These are phyloP conservation scores for Umbelopsis vinacea DNA, from an alignment of 192 early-diverging fungal species.

Conservation along the genomic window DNA sequence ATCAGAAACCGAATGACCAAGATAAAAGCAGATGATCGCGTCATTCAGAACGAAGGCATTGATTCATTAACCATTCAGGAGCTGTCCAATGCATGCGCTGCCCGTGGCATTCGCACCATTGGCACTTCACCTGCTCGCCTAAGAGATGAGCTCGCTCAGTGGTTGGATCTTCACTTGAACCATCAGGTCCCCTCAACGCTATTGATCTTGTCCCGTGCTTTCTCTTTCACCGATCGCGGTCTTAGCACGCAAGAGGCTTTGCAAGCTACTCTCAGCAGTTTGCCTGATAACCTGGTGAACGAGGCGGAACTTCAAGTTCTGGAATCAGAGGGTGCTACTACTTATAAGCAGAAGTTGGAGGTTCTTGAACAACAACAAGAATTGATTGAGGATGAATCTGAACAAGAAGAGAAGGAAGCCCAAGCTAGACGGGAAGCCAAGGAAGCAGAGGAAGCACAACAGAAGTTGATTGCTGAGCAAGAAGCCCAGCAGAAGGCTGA, in stretches of 20 bases:
- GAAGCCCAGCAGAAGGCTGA: conserved; percentile 25
- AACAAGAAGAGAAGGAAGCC: conserved; percentile 80
- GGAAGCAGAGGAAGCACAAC: conserved; percentile 60
- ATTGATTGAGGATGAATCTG: conserved; percentile 92
- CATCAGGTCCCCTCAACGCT: conserved; percentile 92
- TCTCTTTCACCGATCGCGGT: conserved; percentile 67
- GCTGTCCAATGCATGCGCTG: conserved; percentile 83
- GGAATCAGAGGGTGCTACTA: conserved; percentile 87
- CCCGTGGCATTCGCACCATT: conserved; percentile 87
- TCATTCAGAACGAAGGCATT: conserved; percentile 86
- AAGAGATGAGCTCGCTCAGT: conserved; percentile 86
- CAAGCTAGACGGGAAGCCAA: conserved; percentile 61
- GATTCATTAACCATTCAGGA: conserved; percentile 89
- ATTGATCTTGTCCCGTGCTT: conserved; percentile 89
- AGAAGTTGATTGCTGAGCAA: conserved; percentile 29
- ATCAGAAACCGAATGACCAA: conserved; percentile 86
- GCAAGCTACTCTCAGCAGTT: conserved; percentile 88
- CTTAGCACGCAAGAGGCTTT: conserved; percentile 74
- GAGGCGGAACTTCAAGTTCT: conserved; percentile 90
- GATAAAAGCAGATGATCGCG: conserved; percentile 86
- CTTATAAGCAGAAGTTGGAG: conserved; percentile 91
- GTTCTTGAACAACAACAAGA: conserved; percentile 96
- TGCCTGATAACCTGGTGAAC: conserved; percentile 89
- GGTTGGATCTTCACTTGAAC: conserved; percentile 92
- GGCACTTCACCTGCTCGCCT: conserved; percentile 91